These are phyloP conservation scores for Pinus albicaulis DNA, from an alignment of 75 land plant species.

Conservation along the genomic window DNA sequence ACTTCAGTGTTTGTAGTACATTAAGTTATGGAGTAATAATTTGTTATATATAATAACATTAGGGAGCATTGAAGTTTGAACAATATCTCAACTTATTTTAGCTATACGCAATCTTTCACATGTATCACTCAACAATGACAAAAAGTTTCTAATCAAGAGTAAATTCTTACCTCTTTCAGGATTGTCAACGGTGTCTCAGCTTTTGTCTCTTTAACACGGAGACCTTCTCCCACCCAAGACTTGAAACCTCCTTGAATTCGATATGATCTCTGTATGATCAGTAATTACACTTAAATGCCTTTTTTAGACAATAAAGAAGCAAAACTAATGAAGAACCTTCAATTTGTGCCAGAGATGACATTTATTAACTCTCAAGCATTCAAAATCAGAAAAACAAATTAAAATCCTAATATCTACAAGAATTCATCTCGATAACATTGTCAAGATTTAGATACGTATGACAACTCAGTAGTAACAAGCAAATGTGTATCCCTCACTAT, in stretches of 20 bases:
- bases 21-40: too few relatives aligned
- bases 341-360: neutral
- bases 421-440: too few relatives aligned
- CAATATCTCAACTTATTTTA: neutral
- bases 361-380: neutral
- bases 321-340: neutral
- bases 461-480: neutral
- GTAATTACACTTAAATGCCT: neutral
- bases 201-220: slow-evolving; percentile 67
- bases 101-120: neutral
- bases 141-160: neutral
- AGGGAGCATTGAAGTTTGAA: too few relatives aligned
- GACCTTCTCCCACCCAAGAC: slow-evolving; percentile 71
- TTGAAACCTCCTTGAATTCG: slow-evolving; percentile 78
- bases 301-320: too few relatives aligned
- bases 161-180: slow-evolving; percentile 72
- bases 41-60: too few relatives aligned
- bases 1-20: too few relatives aligned
- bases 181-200: slow-evolving; percentile 75
- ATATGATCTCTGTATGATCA: slow-evolving; percentile 55
- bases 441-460: neutral
- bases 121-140: slow-evolving; percentile 1
- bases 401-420: neutral
- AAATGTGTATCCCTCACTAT: neutral
- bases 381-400: slow-evolving; percentile 3